These are phyloP conservation scores for Arabidopsis arenosa DNA, from an alignment of 345 rosid species.

Conservation along the genomic window DNA sequence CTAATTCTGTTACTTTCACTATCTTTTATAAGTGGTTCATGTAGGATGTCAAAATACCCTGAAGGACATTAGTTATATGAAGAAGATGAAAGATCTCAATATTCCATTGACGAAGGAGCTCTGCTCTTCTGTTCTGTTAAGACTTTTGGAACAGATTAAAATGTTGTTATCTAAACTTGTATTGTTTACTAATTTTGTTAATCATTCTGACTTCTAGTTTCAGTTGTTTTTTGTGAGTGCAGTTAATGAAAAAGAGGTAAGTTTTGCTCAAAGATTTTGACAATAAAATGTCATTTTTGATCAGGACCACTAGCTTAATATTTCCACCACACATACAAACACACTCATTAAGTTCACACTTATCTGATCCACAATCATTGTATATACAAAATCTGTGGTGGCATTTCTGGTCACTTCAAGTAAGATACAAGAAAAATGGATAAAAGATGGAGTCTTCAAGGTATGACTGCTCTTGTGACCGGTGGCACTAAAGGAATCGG, in stretches of 20 bases:
- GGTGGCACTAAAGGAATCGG: conserved; percentile 30
- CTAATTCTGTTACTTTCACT: conserved; percentile 82
- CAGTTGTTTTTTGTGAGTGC: too few species aligned
- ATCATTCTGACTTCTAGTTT: too few species aligned
- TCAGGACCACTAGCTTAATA: not conserved
- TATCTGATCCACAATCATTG: not conserved
- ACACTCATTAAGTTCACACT: not conserved
- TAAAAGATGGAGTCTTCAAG: conserved; percentile 35
- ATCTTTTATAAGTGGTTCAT: conserved; percentile 74
- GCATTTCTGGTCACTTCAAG: not conserved
- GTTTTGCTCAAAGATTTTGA: too few species aligned
- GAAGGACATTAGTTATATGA: conserved; percentile 73
- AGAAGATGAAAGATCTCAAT: conserved; percentile 63
- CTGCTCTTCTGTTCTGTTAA: conserved; percentile 63
- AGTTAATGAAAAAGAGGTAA: too few species aligned
- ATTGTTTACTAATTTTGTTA: too few species aligned
- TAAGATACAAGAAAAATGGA: not conserved
- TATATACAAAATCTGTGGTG: not conserved
- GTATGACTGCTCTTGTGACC: conserved; percentile 30
- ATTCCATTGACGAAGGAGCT: conserved; percentile 78
- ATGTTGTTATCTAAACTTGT: too few species aligned
- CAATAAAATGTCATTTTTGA: not conserved
- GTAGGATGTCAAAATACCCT: conserved; percentile 69
- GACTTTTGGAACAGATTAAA: too few species aligned
- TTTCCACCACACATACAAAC: conserved; percentile 25